Evolutionary conservation across 768 basidiomycete species (phyloP), one percentile per base, ranked within the genome.

Genomic region (Crassisporium funariophilum): DNA sequence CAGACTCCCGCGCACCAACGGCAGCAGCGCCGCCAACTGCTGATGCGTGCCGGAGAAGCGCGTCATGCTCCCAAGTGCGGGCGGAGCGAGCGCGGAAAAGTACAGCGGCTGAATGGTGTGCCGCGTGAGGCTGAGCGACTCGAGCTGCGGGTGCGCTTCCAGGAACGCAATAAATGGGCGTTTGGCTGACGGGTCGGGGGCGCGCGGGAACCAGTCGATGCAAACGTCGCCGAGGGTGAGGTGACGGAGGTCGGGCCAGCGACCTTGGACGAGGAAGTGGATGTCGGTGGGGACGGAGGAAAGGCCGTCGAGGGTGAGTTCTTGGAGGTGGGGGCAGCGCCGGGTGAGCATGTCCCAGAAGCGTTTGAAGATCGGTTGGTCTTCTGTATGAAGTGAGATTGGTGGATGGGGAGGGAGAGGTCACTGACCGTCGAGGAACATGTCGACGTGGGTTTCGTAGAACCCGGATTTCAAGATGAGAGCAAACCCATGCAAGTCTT

Each of bases 261-360:
- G 77, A 8, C 82, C 86, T 35, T 72, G 57, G 34, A 79, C 77
- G 8, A 91, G 68, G 1, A 70, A 70, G 16, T 76, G 78, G 3
- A 78, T 75, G 52, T 84, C 81, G 6, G 78, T 72, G 13, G 83
- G 79, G 10, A 79, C 68, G 1, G 74, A 65, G 10, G 80, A 79
- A 23, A 68, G 67, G 3, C 82, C 80, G 16, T 81, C 70, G 22
- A 90, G 73, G 35, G 70, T 63, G 4, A 91, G 72, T 44, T 84
- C 82, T 59, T 86, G 79, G 6, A 91, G 74, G 53, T 84, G 72
- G 1, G 83, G 84, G 55, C 82, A 85, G 21, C 74, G 75, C 19
- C 69, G 66, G 43, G 81, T 78, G 37, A 90, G 74, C 88, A 91
- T 87, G 50, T 81, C 75, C 83, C 84, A 86, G 43, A 90, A 67